phyloP scores from a whole-genome alignment of 2,329 filamentous ascomycete genomes.

The Proliferodiscus dingleyae region DNA sequence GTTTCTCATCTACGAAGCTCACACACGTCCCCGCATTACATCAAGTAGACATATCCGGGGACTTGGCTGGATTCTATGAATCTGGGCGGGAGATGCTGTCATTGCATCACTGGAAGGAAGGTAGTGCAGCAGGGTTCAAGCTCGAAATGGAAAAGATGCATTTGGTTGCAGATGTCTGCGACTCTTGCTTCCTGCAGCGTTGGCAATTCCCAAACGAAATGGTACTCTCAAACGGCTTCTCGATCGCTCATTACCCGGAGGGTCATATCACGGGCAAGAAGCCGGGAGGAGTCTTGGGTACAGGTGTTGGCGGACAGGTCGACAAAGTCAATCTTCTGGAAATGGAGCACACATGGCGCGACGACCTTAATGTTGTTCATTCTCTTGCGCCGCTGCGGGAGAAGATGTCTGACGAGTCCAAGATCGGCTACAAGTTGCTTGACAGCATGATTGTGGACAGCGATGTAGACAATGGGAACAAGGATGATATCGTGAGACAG shows the following conservation, averaged over 20 bases:
- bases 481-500: constrained; percentile 20
- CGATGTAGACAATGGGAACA: constrained; percentile 2
- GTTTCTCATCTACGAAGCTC: constrained; percentile 22
- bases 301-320: constrained; percentile 12
- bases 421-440: constrained; percentile 56
- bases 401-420: constrained; percentile 44
- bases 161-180: constrained; percentile 27
- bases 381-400: constrained; percentile 48
- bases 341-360: constrained; percentile 37
- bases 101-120: constrained; percentile 31
- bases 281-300: constrained; percentile 11
- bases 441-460: constrained; percentile 39
- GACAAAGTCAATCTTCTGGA: constrained; percentile 30
- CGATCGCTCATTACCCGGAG: constrained; percentile 36
- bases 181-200: constrained; percentile 41
- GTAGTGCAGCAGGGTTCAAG: constrained; percentile 22
- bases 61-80: constrained; percentile 31
- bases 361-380: constrained; percentile 41
- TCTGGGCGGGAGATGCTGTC: constrained; percentile 27
- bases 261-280: constrained; percentile 20
- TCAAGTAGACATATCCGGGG: constrained; percentile 30
- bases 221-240: constrained; percentile 43
- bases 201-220: constrained; percentile 40
- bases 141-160: constrained; percentile 31
- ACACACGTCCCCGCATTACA: constrained; percentile 25